A percentile compares a stretch with the other conserved stretches of the same genome.
Evolutionary conservation across 75 land plant genomes (phyloP).

Genomic region (Pinus tabuliformis): DNA sequence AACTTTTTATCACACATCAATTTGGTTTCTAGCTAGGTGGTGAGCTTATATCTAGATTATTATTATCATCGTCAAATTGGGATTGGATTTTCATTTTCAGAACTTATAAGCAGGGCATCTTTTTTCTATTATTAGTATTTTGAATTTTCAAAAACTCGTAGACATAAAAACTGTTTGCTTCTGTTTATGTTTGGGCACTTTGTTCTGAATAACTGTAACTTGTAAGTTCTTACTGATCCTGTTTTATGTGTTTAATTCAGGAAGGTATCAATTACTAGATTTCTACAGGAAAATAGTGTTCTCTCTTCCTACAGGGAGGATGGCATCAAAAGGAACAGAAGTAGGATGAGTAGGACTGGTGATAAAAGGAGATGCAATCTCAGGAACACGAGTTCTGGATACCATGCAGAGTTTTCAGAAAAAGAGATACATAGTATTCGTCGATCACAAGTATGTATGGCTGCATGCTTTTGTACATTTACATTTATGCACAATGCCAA

Average conservation of each 20-base stretch:
- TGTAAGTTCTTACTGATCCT: no score
- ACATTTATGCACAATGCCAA: not conserved
- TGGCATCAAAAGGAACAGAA: slow-evolving; percentile 34
- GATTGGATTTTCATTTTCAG: no score
- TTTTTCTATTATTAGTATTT: no score
- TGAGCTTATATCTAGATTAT: no score
- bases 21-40: no score
- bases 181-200: no score
- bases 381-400: slow-evolving; percentile 6
- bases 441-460: slow-evolving; percentile 58
- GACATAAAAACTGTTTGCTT: no score
- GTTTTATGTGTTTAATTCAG: slow-evolving; percentile 15
- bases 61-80: no score
- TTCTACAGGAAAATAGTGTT: slow-evolving; percentile 14
- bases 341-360: slow-evolving; percentile 9
- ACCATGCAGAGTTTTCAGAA: slow-evolving; percentile 35
- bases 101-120: no score
- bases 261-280: slow-evolving; percentile 45
- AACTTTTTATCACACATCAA: no score
- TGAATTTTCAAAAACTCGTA: no score
- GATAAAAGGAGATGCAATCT: slow-evolving; percentile 12
- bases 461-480: not conserved
- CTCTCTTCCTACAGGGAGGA: slow-evolving; percentile 9
- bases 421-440: slow-evolving; percentile 50
- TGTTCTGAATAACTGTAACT: no score